A percentile compares a stretch with the other conserved stretches of the same genome.
These are phyloP conservation scores for Luzula sylvatica DNA, from an alignment of 176 grass and related monocot genomes.

Conservation along the genomic window DNA sequence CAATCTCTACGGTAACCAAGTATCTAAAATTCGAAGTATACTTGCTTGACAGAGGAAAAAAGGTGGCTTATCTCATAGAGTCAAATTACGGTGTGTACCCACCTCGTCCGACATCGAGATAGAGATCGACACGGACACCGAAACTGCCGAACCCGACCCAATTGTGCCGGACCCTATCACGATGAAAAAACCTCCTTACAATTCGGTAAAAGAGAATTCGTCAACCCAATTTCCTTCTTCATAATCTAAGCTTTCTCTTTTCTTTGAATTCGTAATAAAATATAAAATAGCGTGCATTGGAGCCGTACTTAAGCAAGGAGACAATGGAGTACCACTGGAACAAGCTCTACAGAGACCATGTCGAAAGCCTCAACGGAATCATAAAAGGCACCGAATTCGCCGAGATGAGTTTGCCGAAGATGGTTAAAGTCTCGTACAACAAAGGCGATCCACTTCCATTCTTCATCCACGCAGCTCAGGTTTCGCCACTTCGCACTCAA, in stretches of 20 bases:
- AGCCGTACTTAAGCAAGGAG: constrained; percentile 78
- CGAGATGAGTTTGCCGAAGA: constrained; percentile 51
- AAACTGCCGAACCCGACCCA: neutral
- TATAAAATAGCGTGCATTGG: constrained; percentile 45
- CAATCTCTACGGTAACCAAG: neutral
- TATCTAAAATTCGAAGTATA: constrained; percentile 13
- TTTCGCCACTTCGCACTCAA: constrained; percentile 1
- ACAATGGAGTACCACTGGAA: constrained; percentile 67
- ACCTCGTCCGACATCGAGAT: neutral
- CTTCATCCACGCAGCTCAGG: constrained; percentile 77
- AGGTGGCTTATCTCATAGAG: neutral
- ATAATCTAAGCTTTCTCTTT: neutral
- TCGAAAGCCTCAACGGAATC: constrained; percentile 59
- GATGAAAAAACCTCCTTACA: constrained; percentile 8
- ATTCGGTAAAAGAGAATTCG: too few relatives aligned
- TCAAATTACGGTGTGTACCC: constrained; percentile 6
- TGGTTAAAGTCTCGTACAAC: constrained; percentile 65
- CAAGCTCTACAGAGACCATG: constrained; percentile 41
- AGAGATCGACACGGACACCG: neutral
- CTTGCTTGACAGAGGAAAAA: constrained; percentile 5
- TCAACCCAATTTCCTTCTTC: constrained; percentile 14
- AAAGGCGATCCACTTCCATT: constrained; percentile 53
- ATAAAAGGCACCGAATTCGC: constrained; percentile 60
- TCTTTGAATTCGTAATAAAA: neutral
- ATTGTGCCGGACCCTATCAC: neutral